Conservation (phyloP, 1,284 basidiomycete species). For the Clitocybe nebularis region DNA sequence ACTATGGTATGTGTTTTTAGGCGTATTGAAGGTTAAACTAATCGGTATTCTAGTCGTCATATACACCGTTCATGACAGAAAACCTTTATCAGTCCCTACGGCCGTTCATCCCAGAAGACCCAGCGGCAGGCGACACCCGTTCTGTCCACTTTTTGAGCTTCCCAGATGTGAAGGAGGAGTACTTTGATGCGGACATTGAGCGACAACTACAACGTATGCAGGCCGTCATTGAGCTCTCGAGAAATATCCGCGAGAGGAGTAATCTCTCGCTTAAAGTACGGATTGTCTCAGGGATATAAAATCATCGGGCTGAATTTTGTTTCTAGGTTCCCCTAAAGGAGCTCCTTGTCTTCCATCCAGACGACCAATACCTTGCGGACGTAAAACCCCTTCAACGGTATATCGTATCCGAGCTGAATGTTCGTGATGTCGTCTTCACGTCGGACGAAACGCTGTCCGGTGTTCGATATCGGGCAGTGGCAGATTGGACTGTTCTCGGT, state of each 20-base stretch:
- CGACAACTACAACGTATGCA: slow-evolving; percentile 95
- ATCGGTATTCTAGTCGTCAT: slow-evolving; percentile 71
- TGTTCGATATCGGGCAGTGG: slow-evolving; percentile 87
- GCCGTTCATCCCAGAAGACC: slow-evolving; percentile 77
- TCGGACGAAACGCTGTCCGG: slow-evolving; percentile 86
- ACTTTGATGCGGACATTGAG: slow-evolving; percentile 96
- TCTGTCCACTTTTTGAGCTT: slow-evolving; percentile 96
- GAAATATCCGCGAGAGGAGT: slow-evolving; percentile 87
- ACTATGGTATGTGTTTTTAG: slow-evolving; percentile 95
- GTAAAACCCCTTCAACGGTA: slow-evolving; percentile 84
- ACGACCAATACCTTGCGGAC: slow-evolving; percentile 83
- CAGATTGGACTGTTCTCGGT: slow-evolving; percentile 95
- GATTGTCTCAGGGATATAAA: too few species aligned
- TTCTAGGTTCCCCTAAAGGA: slow-evolving; percentile 87
- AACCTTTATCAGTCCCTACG: slow-evolving; percentile 93
- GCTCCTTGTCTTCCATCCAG: slow-evolving; percentile 91
- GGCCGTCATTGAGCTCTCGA: slow-evolving; percentile 88
- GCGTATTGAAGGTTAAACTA: slow-evolving; percentile 22
- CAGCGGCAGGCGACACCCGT: slow-evolving; percentile 73
- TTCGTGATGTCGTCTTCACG: slow-evolving; percentile 86
- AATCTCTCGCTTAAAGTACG: slow-evolving; percentile 92
- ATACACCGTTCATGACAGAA: slow-evolving; percentile 97
- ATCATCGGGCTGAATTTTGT: too few species aligned
- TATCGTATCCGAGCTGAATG: slow-evolving; percentile 94
- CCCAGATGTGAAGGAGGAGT: slow-evolving; percentile 91